phyloP scores from a whole-genome alignment of 176 grass and related monocot species.

The Oryza rufipogon region DNA sequence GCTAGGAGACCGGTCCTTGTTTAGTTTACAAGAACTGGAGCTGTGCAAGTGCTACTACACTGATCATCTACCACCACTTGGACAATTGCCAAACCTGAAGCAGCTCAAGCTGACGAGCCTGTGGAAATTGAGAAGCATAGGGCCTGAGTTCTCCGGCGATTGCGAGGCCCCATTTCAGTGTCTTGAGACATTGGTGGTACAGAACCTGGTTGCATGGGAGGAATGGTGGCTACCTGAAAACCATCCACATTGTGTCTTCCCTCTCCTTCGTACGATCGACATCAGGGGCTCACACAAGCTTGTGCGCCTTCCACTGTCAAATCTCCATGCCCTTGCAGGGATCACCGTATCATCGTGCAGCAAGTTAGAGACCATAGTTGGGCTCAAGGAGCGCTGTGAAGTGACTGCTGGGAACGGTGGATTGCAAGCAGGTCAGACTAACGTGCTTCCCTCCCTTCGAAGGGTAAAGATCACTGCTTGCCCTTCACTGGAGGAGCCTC shows the following conservation, averaged over 20 bases:
- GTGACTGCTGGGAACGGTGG: neutral
- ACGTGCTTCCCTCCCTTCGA: neutral
- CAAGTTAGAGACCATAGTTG: neutral
- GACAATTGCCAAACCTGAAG: slow-evolving; percentile 30
- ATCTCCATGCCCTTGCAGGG: neutral
- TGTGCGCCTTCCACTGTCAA: neutral
- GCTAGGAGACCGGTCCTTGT: slow-evolving; percentile 31
- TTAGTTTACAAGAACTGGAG: slow-evolving; percentile 4
- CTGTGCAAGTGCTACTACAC: neutral
- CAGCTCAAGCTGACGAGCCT: slow-evolving; percentile 11
- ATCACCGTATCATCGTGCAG: neutral
- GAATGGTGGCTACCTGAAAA: slow-evolving; percentile 5
- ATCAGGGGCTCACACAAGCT: neutral
- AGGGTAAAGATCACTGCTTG: neutral
- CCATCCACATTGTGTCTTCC: neutral
- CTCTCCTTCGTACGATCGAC: neutral
- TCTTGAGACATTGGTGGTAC: neutral
- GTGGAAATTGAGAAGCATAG: neutral
- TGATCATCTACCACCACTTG: slow-evolving; percentile 3
- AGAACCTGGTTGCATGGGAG: neutral
- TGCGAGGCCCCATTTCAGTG: neutral
- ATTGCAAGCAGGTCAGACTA: neutral
- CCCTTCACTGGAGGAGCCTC: neutral
- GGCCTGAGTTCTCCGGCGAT: slow-evolving; percentile 16
- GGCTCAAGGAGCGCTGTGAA: neutral